phyloP scores from a whole-genome alignment of 352 stramenopile genomes.

The Phytophthora tubulina region DNA sequence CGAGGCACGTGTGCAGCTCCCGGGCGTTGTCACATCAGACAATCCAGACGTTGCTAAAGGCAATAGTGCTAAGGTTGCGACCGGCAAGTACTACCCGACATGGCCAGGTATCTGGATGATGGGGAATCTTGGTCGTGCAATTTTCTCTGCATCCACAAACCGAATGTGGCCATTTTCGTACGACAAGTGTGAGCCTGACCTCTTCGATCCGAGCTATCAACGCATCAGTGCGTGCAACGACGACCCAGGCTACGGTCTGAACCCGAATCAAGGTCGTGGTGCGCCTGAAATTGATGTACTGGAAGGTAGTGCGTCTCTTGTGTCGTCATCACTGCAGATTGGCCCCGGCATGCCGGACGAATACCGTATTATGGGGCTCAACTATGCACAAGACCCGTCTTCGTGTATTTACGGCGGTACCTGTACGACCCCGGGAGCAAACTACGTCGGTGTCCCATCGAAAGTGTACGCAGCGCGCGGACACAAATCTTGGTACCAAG shows the following conservation, averaged over 20 bases:
- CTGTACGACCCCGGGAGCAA: conserved; percentile 54
- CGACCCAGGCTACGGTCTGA: conserved; percentile 91
- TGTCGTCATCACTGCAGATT: conserved; percentile 93
- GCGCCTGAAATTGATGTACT: conserved; percentile 96
- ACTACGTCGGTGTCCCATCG: conserved; percentile 56
- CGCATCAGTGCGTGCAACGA: conserved; percentile 91
- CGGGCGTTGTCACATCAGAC: conserved; percentile 47
- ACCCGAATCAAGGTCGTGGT: conserved; percentile 85
- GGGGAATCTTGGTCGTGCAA: conserved; percentile 95
- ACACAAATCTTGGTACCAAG: conserved; percentile 69
- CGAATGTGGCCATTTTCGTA: conserved; percentile 98
- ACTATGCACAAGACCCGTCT: conserved; percentile 30
- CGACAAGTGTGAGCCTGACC: conserved; percentile 84
- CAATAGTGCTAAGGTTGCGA: conserved; percentile 57
- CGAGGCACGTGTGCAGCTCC: conserved; percentile 90
- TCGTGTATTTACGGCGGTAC: conserved; percentile 50
- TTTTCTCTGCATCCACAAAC: conserved; percentile 94
- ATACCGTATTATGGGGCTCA: conserved; percentile 59
- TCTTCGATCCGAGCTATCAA: conserved; percentile 65
- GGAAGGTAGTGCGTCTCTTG: conserved; percentile 78
- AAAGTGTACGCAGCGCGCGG: conserved; percentile 45
- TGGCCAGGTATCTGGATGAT: conserved; percentile 98
- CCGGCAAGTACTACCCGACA: conserved; percentile 75
- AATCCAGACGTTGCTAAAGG: conserved; percentile 33
- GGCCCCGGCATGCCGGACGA: conserved; percentile 72